Conservation (phyloP, 768 basidiomycete genomes). For the Termitomyces sp. region DNA sequence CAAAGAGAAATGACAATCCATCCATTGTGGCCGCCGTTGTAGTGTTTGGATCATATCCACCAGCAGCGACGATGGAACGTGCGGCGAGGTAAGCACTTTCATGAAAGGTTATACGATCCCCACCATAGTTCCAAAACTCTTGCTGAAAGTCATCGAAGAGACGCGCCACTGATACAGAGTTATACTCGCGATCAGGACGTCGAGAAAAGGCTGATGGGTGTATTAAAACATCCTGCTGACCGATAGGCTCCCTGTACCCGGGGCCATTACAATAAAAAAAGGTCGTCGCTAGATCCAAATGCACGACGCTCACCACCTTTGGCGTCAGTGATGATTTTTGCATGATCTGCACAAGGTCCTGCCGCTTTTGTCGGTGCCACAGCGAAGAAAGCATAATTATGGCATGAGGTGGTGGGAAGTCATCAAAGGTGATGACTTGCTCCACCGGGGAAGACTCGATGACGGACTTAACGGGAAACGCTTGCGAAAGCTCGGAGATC, state of each 20-base stretch:
- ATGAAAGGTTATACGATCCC: slow-evolving; percentile 14
- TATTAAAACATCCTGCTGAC: slow-evolving; percentile 12
- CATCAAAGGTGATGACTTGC: slow-evolving; percentile 9
- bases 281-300: slow-evolving; percentile 21
- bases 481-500: slow-evolving; percentile 14
- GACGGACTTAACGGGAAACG: slow-evolving; percentile 14
- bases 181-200: slow-evolving; percentile 6
- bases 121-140: slow-evolving; percentile 17
- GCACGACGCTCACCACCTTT: not conserved
- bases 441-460: slow-evolving; percentile 14
- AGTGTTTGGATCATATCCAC: slow-evolving; percentile 18
- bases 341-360: slow-evolving; percentile 14
- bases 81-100: slow-evolving; percentile 15
- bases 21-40: slow-evolving; percentile 21
- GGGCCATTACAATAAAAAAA: slow-evolving; percentile 16
- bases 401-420: slow-evolving; percentile 11
- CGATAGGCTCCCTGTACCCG: slow-evolving; percentile 13
- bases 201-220: slow-evolving; percentile 14
- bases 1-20: slow-evolving; percentile 16
- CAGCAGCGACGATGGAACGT: slow-evolving; percentile 9
- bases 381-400: slow-evolving; percentile 8
- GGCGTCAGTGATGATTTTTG: slow-evolving; percentile 8
- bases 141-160: slow-evolving; percentile 18
- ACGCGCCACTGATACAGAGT: slow-evolving; percentile 7
- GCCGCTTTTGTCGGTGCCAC: slow-evolving; percentile 12